Evolutionary conservation across 441 rosid genomes (phyloP), one percentile per base, ranked within the genome.

Genomic region (Syzygium malaccense): DNA sequence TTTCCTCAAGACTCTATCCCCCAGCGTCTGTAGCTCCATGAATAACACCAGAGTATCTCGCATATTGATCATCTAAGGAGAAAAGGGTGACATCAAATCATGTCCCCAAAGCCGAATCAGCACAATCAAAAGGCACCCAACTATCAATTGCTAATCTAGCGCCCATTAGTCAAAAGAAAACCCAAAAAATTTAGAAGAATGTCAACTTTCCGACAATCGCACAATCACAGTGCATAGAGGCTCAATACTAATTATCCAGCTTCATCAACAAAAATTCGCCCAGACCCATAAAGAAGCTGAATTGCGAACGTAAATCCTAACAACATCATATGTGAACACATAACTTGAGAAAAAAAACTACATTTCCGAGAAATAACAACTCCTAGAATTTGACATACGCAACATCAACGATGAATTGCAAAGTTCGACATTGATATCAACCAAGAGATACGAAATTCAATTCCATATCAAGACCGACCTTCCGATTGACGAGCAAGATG

Each of bases 21-120:
- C 99, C 33, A 95, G 90, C n/a, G 94, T 94, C 93, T 98, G 99
- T 85, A 98, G 94, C 93, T 95, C 99, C 94, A 96, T 94, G 91
- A 97, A 96, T 89, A 97, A 89, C 56, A 93, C 92, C 83, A 98
- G 94, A 90, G 94, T 92, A 66, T 95, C 96, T 57, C 91, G 91
- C 28, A 96, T 92, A 89, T 94, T 94, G 89, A 96, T 93, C 89
- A 95, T 93, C 99, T 98, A 93, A 26, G 89, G 87, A 80, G 87
- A 88, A 57, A 9, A 55, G 11, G 45, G 60, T 17, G 1, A 75
- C 18, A 75, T 41, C 51, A 85, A 87, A 45, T 48, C 49, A 49
- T 26, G 33, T 55, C 58, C 3, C 83, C 64, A 87, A 91, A 84
- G 54, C 51, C 79, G 83, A 86, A 66, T 8, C 30, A 9, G 60